Percentiles rank a stretch among this genome's conserved stretches.
phyloP scores from a whole-genome alignment of 768 basidiomycete genomes.

The Podaxis sp. region DNA sequence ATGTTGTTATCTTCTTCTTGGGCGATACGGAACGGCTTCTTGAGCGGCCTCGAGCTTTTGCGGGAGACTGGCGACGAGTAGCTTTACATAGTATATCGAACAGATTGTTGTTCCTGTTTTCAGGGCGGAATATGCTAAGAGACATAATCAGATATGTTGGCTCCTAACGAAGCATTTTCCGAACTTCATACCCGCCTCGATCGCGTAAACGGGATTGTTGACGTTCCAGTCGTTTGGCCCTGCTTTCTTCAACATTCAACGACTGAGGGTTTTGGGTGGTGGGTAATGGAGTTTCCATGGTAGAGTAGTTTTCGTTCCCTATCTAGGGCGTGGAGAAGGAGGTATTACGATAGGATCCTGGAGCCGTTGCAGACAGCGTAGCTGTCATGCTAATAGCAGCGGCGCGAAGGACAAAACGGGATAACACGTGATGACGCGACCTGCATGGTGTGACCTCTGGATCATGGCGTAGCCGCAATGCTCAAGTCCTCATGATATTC shows the following conservation, averaged over 20 bases:
- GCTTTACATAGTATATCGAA: conserved; percentile 43
- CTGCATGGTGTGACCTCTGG: neutral
- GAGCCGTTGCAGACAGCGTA: neutral
- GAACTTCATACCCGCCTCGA: conserved; percentile 58
- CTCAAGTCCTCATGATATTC: no score
- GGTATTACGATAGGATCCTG: neutral
- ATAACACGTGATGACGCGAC: neutral
- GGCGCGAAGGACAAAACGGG: neutral
- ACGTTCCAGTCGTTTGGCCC: conserved; percentile 57
- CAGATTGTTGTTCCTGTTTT: conserved; percentile 44
- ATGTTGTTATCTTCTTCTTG: conserved; percentile 14
- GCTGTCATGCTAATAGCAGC: neutral
- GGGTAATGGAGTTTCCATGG: conserved; percentile 7
- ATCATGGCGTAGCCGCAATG: neutral
- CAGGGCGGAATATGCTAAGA: conserved; percentile 53
- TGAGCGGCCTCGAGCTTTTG: conserved; percentile 19
- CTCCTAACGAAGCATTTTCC: neutral
- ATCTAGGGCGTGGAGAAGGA: neutral
- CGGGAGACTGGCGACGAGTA: conserved; percentile 11
- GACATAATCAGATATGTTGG: neutral
- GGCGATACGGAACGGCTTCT: conserved; percentile 13
- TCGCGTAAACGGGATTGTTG: conserved; percentile 69
- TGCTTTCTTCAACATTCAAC: conserved; percentile 54
- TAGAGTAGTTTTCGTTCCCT: neutral
- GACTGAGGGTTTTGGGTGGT: neutral